Conservation (phyloP, 306 rosid species). For the Trifolium dubium region DNA sequence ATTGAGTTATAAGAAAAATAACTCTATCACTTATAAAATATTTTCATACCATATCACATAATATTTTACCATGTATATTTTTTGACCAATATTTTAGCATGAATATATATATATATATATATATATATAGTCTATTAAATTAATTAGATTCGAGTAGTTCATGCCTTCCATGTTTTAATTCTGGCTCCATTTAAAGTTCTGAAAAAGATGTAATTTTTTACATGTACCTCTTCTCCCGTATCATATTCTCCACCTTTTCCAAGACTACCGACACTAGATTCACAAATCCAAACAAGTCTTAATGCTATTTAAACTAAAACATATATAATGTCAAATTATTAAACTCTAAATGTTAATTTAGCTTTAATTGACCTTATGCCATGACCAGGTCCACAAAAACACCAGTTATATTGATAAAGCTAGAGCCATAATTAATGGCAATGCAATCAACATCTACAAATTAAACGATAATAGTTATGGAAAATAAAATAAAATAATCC, state of each 20-base stretch:
- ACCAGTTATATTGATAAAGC: slow-evolving; percentile 44
- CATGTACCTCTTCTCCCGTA: slow-evolving; percentile 52
- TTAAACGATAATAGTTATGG: too few relatives aligned
- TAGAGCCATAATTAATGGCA: slow-evolving; percentile 50
- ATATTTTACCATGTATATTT: too few relatives aligned
- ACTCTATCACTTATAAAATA: too few relatives aligned
- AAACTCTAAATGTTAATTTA: background rate
- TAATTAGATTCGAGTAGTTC: background rate
- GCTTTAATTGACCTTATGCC: slow-evolving; percentile 52
- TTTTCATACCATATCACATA: too few relatives aligned
- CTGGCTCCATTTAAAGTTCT: slow-evolving; percentile 51
- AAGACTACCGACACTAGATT: slow-evolving; percentile 58
- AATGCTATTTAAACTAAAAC: background rate
- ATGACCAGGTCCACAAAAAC: slow-evolving; percentile 66
- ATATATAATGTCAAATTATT: background rate
- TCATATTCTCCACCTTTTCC: slow-evolving; percentile 38
- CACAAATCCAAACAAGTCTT: background rate
- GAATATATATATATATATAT: too few relatives aligned
- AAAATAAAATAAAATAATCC: background rate
- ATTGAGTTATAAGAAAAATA: too few relatives aligned
- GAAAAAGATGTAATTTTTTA: slow-evolving; percentile 45
- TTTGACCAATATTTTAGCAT: too few relatives aligned
- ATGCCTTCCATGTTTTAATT: slow-evolving; percentile 63
- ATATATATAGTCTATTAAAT: too few relatives aligned
- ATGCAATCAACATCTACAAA: slow-evolving; percentile 61